Conservation (phyloP, 441 rosid genomes). For the Adansonia grandidieri region DNA sequence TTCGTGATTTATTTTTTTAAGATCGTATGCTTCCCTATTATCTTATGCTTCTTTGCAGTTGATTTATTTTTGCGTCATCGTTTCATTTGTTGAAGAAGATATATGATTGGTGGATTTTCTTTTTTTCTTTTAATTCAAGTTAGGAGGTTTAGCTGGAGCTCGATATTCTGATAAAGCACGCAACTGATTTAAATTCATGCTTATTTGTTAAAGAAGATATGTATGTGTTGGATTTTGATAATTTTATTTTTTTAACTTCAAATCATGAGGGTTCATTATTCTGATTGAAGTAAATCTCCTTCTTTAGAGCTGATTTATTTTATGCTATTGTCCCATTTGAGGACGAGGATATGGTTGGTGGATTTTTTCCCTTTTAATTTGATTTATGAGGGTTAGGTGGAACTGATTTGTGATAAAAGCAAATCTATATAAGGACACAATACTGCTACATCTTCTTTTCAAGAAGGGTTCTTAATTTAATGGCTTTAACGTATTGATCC, state of each 20-base stretch:
- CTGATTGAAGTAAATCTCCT: background rate
- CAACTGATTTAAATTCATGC: background rate
- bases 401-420: constrained; percentile 12
- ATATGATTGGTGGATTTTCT: background rate
- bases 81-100: background rate
- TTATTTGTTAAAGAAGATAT: background rate
- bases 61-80: background rate
- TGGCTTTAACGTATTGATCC: constrained; percentile 31
- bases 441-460: constrained; percentile 12
- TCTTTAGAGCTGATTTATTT: background rate
- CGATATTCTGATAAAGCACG: background rate
- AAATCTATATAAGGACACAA: background rate
- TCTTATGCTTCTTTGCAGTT: background rate
- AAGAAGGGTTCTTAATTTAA: constrained; percentile 22
- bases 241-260: background rate
- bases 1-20: background rate
- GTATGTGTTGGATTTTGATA: background rate
- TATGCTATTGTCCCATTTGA: background rate
- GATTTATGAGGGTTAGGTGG: constrained; percentile 6
- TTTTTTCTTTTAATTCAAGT: background rate
- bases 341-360: background rate
- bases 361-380: constrained; percentile 4
- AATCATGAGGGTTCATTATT: background rate
- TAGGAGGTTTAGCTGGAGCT: constrained; percentile 5
- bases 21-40: background rate